Evolutionary conservation across 2,329 filamentous ascomycete species (phyloP).

Genomic region (Paecilomyces formosus): DNA sequence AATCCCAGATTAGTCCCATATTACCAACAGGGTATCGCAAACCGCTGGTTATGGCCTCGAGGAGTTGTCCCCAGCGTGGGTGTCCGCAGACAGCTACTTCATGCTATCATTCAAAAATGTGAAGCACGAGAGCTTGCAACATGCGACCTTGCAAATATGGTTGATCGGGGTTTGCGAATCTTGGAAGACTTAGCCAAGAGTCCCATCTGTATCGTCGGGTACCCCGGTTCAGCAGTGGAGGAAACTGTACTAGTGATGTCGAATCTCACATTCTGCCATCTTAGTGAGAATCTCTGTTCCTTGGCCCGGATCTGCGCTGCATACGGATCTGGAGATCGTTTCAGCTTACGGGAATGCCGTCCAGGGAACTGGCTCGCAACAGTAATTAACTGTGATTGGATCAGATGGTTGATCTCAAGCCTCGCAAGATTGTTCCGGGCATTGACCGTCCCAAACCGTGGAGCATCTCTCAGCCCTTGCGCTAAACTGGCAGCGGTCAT

Average conservation of each 20-base stretch:
- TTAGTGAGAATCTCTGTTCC: not conserved
- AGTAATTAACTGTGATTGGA: too few species aligned
- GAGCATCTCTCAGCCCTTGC: not conserved
- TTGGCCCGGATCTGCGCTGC: not conserved
- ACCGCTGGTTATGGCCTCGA: not conserved
- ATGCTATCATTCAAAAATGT: not conserved
- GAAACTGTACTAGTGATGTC: not conserved
- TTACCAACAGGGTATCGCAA: not conserved
- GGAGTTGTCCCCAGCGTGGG: not conserved
- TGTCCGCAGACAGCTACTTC: not conserved
- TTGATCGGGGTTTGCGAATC: not conserved
- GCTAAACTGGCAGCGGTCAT: not conserved
- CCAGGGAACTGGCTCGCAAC: not conserved
- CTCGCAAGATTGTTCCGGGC: not conserved
- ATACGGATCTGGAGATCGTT: not conserved
- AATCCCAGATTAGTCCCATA: not conserved
- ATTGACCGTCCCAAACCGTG: not conserved
- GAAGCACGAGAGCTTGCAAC: not conserved
- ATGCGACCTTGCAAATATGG: not conserved
- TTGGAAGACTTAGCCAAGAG: not conserved
- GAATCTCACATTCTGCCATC: not conserved
- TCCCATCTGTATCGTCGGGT: not conserved
- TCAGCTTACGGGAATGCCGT: not conserved
- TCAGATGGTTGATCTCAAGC: too few species aligned
- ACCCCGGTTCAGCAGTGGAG: not conserved